Evolutionary conservation across 257 asterid species (phyloP), one percentile per base, ranked within the genome.

Genomic region (Solanum sejunctum): DNA sequence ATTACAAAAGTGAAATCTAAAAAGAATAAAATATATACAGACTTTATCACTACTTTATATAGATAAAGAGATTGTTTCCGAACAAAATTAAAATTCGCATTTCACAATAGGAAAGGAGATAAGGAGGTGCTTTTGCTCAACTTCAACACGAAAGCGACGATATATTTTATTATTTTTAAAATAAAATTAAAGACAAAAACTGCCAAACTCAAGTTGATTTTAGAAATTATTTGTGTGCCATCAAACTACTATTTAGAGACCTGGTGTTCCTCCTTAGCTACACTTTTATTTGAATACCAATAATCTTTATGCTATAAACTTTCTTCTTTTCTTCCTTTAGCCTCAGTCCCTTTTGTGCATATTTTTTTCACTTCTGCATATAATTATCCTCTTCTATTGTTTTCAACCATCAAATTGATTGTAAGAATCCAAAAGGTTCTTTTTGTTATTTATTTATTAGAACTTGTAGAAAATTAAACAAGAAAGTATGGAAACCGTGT

Each of bases 181-280:
- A 21, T 60, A 49, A 45, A 82, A 43, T 0, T 61, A 82, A 43
- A 82, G 47, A 21, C n/a, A 82, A 39, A 63, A 84, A 86, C 58
- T 13, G 57, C 87, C 52, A 39, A 78, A 78, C 83, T 26, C 73
- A 63, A 82, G 75, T 63, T 23, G 60, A 32, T 45, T 63, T 63
- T 82, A n/a, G 11, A 43, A 39, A 82, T n/a, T 12, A 51, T 26
- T 36, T 87, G 87, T 89, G 91, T 80, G 84, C 84, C 45, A 18
- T 8, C 82, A 85, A 88, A 86, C 91, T 82, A 79, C 89, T 89
- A 85, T 90, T 85, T 90, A 86, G 85, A 91, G 91, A 88, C 80
- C 86, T 86, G 23, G 64, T 86, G 85, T 88, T 87, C 86, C 89
- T 80, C 70, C 89, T 57, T 23, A 84, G 84, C 84, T 80, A 86